These are phyloP conservation scores for Leccinellum rugosiceps DNA, from an alignment of 768 basidiomycete genomes.

Conservation along the genomic window DNA sequence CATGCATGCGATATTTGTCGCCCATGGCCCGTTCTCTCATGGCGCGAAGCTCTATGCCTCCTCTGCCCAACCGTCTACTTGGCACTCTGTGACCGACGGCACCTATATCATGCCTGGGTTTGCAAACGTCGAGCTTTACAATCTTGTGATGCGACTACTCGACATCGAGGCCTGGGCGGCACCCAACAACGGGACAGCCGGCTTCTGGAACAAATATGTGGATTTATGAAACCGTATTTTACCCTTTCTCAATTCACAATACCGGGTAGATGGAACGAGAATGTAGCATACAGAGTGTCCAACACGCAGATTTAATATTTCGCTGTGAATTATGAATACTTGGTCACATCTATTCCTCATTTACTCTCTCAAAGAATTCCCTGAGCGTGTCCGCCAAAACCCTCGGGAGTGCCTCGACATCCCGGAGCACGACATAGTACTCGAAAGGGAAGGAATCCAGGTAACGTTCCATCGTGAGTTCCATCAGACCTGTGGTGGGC, in stretches of 20 bases:
- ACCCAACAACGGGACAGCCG: constrained; percentile 68
- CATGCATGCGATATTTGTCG: constrained; percentile 91
- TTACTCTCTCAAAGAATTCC: constrained; percentile 87
- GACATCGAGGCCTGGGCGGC: constrained; percentile 57
- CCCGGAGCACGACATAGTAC: constrained; percentile 90
- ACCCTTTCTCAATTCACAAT: neutral
- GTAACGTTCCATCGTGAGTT: constrained; percentile 85
- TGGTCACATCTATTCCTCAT: constrained; percentile 45
- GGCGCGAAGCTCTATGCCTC: constrained; percentile 51
- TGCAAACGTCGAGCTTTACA: constrained; percentile 82
- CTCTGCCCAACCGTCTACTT: constrained; percentile 26
- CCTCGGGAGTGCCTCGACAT: constrained; percentile 89
- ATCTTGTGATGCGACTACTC: constrained; percentile 72
- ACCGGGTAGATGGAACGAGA: neutral
- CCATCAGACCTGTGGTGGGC: constrained; percentile 59
- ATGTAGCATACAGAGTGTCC: neutral
- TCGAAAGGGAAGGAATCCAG: constrained; percentile 97
- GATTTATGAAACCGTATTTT: constrained; percentile 6
- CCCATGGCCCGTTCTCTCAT: constrained; percentile 83
- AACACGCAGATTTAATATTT: constrained; percentile 2
- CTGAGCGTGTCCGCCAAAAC: constrained; percentile 84
- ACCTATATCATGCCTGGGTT: constrained; percentile 79
- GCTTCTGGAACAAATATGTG: constrained; percentile 84
- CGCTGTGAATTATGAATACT: neutral
- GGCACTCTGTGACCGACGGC: constrained; percentile 60